phyloP scores from a whole-genome alignment of 164 flowering plant genomes.

The Liriodendron chinense region DNA sequence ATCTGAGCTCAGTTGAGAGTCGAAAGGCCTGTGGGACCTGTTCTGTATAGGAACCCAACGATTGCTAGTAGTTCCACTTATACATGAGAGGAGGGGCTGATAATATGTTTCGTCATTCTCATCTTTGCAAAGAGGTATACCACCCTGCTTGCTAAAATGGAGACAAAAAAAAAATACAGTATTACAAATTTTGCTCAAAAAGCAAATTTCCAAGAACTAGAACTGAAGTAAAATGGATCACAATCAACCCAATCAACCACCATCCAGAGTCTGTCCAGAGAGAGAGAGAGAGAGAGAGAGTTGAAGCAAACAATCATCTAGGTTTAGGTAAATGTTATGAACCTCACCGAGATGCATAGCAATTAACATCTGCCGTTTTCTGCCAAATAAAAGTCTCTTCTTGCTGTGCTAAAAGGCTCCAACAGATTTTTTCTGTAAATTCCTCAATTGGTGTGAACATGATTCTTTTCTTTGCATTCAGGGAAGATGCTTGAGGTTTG shows the following conservation, averaged over 20 bases:
- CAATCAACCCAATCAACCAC: background rate
- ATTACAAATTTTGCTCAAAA: background rate
- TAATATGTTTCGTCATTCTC: constrained; percentile 63
- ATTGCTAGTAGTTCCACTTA: constrained; percentile 73
- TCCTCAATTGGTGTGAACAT: constrained; percentile 54
- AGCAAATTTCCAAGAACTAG: background rate
- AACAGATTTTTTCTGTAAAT: constrained; percentile 65
- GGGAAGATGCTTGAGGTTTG: constrained; percentile 44
- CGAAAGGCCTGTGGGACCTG: constrained; percentile 45
- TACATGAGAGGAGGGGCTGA: constrained; percentile 71
- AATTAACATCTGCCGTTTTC: constrained; percentile 68
- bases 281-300: background rate
- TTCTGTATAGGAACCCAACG: constrained; percentile 86
- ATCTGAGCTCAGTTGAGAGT: constrained; percentile 42
- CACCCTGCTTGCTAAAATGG: constrained; percentile 45
- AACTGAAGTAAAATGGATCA: background rate
- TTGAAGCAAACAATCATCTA: background rate
- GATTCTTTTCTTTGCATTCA: constrained; percentile 40
- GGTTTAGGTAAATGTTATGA: background rate
- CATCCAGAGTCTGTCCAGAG: background rate
- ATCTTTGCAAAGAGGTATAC: constrained; percentile 68
- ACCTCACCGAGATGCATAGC: constrained; percentile 78
- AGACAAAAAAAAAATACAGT: constrained; percentile 11
- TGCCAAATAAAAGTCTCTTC: constrained; percentile 97
- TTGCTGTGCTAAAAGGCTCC: constrained; percentile 86